Percentiles rank a stretch among this genome's conserved stretches.
phyloP scores from a whole-genome alignment of 257 asterid genomes.

The Lavandula angustifolia region DNA sequence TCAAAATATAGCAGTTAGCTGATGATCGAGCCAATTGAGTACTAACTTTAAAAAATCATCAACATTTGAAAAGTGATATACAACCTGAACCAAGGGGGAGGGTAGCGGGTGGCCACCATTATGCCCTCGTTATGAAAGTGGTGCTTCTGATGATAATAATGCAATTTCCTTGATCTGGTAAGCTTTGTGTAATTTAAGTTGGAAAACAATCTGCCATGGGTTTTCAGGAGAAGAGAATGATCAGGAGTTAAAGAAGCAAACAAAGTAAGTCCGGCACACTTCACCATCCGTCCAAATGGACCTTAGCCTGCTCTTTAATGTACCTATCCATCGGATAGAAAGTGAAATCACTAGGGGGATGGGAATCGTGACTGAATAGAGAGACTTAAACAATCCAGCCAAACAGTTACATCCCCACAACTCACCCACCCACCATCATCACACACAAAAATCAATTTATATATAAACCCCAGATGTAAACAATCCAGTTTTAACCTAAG shows the following conservation, averaged over 20 bases:
- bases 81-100: conserved; percentile 94
- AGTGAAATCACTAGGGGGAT: conserved; percentile 55
- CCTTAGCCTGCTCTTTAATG: conserved; percentile 50
- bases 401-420: background rate
- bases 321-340: conserved; percentile 67
- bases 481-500: background rate
- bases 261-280: conserved; percentile 63
- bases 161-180: conserved; percentile 46
- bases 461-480: background rate
- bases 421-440: background rate
- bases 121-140: conserved; percentile 42
- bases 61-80: conserved; percentile 19
- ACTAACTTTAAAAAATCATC: background rate
- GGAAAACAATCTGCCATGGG: conserved; percentile 60
- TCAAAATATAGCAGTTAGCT: conserved; percentile 26
- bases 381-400: conserved; percentile 22
- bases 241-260: conserved; percentile 71
- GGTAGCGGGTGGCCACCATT: conserved; percentile 71
- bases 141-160: conserved; percentile 43
- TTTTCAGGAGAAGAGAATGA: conserved; percentile 65
- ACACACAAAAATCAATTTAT: background rate
- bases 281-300: conserved; percentile 63
- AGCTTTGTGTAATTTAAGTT: conserved; percentile 41
- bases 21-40: conserved; percentile 14
- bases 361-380: conserved; percentile 28